Percentiles rank a stretch among this genome's conserved stretches.
Evolutionary conservation across 805 yeast genomes (phyloP).

Genomic region (Kodamaea hsintzibuensis): DNA sequence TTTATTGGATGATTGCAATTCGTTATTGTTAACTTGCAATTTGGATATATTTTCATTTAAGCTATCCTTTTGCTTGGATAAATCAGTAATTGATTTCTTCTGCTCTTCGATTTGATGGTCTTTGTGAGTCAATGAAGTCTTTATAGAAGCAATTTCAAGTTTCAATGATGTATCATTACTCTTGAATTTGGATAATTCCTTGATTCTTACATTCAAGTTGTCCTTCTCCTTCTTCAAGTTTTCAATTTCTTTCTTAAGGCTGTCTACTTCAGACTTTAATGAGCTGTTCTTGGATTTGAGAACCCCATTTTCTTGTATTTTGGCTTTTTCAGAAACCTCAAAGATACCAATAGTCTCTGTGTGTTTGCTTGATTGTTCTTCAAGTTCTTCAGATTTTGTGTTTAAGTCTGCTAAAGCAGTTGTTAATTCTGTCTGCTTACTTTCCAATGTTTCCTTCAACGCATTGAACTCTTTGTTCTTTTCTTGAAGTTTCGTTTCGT

Average conservation of each 20-base stretch:
- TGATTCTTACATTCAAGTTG: conserved; percentile 34
- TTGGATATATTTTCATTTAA: conserved; percentile 39
- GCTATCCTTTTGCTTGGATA: conserved; percentile 41
- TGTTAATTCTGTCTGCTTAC: conserved; percentile 1
- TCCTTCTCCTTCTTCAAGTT: conserved; percentile 36
- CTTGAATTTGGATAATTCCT: conserved; percentile 30
- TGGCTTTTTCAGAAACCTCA: conserved; percentile 21
- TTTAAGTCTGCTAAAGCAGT: neutral
- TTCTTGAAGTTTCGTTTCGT: neutral
- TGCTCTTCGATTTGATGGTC: conserved; percentile 42
- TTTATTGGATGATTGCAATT: conserved; percentile 36
- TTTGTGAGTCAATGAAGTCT: conserved; percentile 46
- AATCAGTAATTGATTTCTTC: conserved; percentile 22
- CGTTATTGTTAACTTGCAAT: conserved; percentile 43
- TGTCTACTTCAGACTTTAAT: conserved; percentile 20
- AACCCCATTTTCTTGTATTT: conserved; percentile 23
- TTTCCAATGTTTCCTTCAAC: neutral
- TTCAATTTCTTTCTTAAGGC: conserved; percentile 23
- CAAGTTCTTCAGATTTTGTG: neutral
- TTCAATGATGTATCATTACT: conserved; percentile 47
- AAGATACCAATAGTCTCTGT: neutral
- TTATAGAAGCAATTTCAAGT: conserved; percentile 48
- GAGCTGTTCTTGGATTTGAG: conserved; percentile 5
- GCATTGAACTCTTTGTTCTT: neutral
- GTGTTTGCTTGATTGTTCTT: neutral